Conservation (phyloP, 2,329 filamentous ascomycete genomes). For the Botrytis squamosa region DNA sequence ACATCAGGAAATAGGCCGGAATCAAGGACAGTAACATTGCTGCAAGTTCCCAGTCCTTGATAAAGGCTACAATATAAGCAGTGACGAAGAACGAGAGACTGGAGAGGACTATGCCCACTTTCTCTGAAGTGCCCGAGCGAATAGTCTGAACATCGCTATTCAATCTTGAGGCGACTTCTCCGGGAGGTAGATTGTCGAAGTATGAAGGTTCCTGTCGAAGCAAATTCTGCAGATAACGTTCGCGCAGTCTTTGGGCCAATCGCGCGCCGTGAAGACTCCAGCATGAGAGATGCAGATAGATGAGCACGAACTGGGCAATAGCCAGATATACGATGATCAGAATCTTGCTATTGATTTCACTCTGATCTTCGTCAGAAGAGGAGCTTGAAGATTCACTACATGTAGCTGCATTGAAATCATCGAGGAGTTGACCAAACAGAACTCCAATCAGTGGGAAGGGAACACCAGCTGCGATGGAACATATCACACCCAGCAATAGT, state of each 20-base stretch:
- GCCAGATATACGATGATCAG: conserved; percentile 62
- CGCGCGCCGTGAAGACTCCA: conserved; percentile 57
- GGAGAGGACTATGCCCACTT: conserved; percentile 56
- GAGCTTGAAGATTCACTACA: conserved; percentile 22
- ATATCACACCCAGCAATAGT: conserved; percentile 41
- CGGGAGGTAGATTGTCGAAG: conserved; percentile 53
- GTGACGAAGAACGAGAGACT: conserved; percentile 57
- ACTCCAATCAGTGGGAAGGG: conserved; percentile 64
- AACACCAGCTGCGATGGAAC: conserved; percentile 52
- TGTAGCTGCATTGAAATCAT: conserved; percentile 59
- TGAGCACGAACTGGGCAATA: conserved; percentile 60
- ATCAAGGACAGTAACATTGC: conserved; percentile 41
- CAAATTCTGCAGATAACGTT: conserved; percentile 50
- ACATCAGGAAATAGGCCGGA: conserved; percentile 41
- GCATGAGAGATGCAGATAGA: conserved; percentile 62
- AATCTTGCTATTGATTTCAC: conserved; percentile 47
- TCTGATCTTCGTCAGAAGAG: conserved; percentile 11
- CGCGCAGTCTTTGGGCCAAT: conserved; percentile 53
- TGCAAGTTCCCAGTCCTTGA: conserved; percentile 54
- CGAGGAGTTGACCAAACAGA: conserved; percentile 62
- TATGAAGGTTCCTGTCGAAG: conserved; percentile 54
- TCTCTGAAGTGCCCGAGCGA: conserved; percentile 57
- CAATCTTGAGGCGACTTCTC: conserved; percentile 50
- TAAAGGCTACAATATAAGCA: conserved; percentile 59
- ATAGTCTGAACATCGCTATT: conserved; percentile 57